Percentiles rank a stretch among this genome's conserved stretches.
These are phyloP conservation scores for Lactarius hengduanensis DNA, from an alignment of 768 basidiomycete species.

Conservation along the genomic window DNA sequence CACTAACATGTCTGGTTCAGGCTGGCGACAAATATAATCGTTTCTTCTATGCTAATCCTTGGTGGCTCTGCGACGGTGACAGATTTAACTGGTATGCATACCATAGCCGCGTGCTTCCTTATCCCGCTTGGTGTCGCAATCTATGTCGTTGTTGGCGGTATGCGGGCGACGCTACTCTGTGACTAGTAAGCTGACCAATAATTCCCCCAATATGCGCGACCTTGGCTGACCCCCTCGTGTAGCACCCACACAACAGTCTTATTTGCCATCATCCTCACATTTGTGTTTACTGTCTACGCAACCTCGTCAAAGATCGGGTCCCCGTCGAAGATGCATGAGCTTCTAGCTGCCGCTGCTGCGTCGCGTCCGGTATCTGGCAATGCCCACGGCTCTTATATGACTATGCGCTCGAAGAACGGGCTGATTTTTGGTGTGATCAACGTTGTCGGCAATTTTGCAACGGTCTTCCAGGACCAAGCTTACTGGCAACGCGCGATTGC, in stretches of 20 bases:
- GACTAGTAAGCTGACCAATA: conserved; percentile 62
- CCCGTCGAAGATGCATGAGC: conserved; percentile 71
- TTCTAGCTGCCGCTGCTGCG: conserved; percentile 60
- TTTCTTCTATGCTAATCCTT: conserved; percentile 80
- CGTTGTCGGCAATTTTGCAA: conserved; percentile 79
- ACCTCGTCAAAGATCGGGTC: conserved; percentile 80
- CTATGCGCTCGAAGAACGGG: conserved; percentile 58
- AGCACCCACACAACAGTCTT: conserved; percentile 88
- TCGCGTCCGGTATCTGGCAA: conserved; percentile 72
- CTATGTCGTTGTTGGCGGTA: conserved; percentile 85
- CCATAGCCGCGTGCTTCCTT: conserved; percentile 87
- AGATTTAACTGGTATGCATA: conserved; percentile 85
- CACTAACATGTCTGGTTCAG: conserved; percentile 35
- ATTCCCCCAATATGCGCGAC: neutral
- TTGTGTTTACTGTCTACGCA: conserved; percentile 77
- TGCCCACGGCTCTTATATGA: conserved; percentile 75
- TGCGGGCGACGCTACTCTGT: conserved; percentile 82
- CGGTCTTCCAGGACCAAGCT: conserved; percentile 56
- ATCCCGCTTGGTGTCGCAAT: conserved; percentile 86
- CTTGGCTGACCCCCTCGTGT: conserved; percentile 8
- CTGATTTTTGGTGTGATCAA: conserved; percentile 78
- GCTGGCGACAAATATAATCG: conserved; percentile 88
- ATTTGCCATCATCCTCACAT: conserved; percentile 79
- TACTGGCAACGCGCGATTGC: conserved; percentile 96
- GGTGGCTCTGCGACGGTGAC: conserved; percentile 88